These are phyloP conservation scores for Sporothrix protearum DNA, from an alignment of 2,329 filamentous ascomycete genomes.

Conservation along the genomic window DNA sequence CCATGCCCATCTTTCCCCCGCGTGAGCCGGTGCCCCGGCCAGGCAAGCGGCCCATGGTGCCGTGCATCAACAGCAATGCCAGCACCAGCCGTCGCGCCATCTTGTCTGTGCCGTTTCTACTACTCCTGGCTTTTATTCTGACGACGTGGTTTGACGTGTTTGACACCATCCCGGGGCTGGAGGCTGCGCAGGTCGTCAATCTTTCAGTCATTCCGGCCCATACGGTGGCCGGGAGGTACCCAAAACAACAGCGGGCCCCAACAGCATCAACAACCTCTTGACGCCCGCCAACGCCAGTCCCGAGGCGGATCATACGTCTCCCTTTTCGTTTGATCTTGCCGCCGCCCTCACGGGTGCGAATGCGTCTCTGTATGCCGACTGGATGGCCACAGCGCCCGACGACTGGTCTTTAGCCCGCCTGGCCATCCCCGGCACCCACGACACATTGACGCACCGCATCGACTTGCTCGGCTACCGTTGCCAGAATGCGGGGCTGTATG, in stretches of 20 bases:
- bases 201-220: background rate
- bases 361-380: conserved; percentile 33
- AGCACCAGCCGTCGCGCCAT: background rate
- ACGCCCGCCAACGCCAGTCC: background rate
- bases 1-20: conserved; percentile 7
- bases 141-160: conserved; percentile 11
- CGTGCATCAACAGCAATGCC: background rate
- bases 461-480: conserved; percentile 40
- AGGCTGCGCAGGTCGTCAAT: background rate
- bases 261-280: background rate
- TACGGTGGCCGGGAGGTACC: background rate
- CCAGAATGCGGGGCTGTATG: conserved; percentile 46
- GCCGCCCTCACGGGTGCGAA: conserved; percentile 25
- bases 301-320: conserved; percentile 28
- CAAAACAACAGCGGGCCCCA: background rate
- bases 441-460: conserved; percentile 50
- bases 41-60: background rate
- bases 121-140: conserved; percentile 5
- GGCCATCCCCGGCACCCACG: conserved; percentile 52
- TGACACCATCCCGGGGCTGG: background rate
- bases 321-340: conserved; percentile 44
- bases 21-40: background rate
- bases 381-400: conserved; percentile 47
- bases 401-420: conserved; percentile 41
- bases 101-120: background rate